These are phyloP conservation scores for Nakazawaea ernobii DNA, from an alignment of 805 yeast species.

Conservation along the genomic window DNA sequence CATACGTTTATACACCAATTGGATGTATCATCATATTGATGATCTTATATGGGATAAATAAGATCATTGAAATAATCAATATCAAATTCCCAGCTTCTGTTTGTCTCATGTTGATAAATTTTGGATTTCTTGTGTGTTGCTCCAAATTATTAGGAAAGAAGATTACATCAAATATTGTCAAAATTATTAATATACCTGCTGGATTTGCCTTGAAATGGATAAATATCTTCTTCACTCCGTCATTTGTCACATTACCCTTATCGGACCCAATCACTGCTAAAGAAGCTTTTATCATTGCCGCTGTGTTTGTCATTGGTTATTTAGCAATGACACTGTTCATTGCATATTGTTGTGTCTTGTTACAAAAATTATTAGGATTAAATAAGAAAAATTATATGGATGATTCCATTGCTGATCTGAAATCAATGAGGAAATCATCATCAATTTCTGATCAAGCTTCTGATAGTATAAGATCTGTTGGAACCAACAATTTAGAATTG, in stretches of 20 bases:
- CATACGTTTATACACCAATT: constrained; percentile 41
- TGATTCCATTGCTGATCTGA: background rate
- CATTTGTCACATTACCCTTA: constrained; percentile 66
- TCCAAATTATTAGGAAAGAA: constrained; percentile 32
- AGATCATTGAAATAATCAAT: constrained; percentile 36
- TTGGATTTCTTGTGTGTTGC: constrained; percentile 35
- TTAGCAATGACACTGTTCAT: constrained; percentile 42
- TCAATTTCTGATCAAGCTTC: background rate
- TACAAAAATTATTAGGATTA: constrained; percentile 27
- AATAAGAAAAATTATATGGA: constrained; percentile 13
- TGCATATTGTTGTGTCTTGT: constrained; percentile 39
- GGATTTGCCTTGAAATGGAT: constrained; percentile 74
- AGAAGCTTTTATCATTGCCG: constrained; percentile 71
- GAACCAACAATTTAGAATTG: constrained; percentile 2
- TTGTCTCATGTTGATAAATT: constrained; percentile 58
- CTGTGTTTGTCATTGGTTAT: constrained; percentile 65
- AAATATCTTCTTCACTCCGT: constrained; percentile 71
- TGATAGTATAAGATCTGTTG: background rate
- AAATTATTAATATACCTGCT: constrained; percentile 50
- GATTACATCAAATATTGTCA: constrained; percentile 20
- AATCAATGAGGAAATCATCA: background rate
- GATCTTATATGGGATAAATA: constrained; percentile 49
- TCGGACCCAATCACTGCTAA: constrained; percentile 58
- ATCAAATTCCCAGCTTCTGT: constrained; percentile 68
- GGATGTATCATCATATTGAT: constrained; percentile 41